Evolutionary conservation across 2,329 filamentous ascomycete genomes (phyloP).

Genomic region (Penicillium sp.): DNA sequence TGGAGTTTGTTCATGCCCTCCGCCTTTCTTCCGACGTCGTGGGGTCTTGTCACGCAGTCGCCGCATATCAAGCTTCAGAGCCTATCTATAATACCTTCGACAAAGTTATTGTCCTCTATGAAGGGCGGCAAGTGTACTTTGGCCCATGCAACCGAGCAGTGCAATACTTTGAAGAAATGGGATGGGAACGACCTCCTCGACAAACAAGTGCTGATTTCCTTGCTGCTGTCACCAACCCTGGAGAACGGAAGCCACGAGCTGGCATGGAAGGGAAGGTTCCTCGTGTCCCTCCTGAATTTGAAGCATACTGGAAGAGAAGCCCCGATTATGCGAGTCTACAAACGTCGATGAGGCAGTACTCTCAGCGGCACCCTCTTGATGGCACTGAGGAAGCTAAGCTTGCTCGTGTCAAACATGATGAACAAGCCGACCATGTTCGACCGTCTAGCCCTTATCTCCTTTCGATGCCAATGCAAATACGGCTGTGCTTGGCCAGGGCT

Average conservation of each 20-base stretch:
- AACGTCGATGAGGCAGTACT: conserved; percentile 34
- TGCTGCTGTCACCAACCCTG: conserved; percentile 63
- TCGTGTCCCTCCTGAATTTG: conserved; percentile 65
- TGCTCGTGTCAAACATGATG: too few species aligned
- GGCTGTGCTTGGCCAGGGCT: too few species aligned
- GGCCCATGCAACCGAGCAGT: conserved; percentile 44
- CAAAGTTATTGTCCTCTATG: conserved; percentile 69
- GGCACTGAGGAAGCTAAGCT: conserved; percentile 21
- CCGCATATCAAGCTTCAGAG: conserved; percentile 55
- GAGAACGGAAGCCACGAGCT: conserved; percentile 52
- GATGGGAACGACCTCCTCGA: conserved; percentile 62
- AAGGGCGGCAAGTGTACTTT: conserved; percentile 73
- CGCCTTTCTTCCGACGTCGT: conserved; percentile 49
- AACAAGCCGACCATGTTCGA: too few species aligned
- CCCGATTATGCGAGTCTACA: conserved; percentile 29
- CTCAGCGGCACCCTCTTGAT: conserved; percentile 31
- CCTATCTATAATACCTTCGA: conserved; percentile 62
- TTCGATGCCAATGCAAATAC: too few species aligned
- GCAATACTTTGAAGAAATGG: conserved; percentile 62
- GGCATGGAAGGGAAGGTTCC: conserved; percentile 62
- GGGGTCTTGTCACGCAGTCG: conserved; percentile 51
- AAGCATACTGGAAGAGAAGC: conserved; percentile 45
- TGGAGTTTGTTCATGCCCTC: conserved; percentile 55
- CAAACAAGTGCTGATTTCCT: conserved; percentile 68
- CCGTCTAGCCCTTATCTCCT: too few species aligned